These are phyloP conservation scores for Psilocybe subaeruginosa DNA, from an alignment of 768 basidiomycete genomes.

Conservation along the genomic window DNA sequence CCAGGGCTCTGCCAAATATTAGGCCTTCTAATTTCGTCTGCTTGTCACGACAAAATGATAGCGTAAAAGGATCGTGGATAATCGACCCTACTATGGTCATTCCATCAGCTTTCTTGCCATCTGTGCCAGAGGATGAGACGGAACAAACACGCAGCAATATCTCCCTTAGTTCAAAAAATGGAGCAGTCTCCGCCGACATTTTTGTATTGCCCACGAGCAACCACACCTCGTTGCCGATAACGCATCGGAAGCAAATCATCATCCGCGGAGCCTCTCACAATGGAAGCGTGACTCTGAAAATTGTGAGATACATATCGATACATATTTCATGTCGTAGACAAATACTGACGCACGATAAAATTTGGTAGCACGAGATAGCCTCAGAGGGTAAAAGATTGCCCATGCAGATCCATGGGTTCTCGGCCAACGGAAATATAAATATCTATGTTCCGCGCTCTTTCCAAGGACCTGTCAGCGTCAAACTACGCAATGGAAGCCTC, in stretches of 20 bases:
- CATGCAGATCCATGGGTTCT: conserved; percentile 22
- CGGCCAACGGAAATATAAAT: conserved; percentile 32
- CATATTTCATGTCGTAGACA: background rate
- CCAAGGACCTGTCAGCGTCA: conserved; percentile 34
- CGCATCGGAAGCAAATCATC: conserved; percentile 12
- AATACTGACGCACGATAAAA: background rate
- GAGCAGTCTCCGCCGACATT: conserved; percentile 40
- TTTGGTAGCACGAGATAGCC: conserved; percentile 21
- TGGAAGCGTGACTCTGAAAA: conserved; percentile 26
- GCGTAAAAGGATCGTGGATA: conserved; percentile 40
- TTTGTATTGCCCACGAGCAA: conserved; percentile 31
- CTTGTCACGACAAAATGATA: conserved; percentile 28
- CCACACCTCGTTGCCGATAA: conserved; percentile 1
- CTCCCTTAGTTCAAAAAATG: conserved; percentile 32
- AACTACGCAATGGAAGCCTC: conserved; percentile 27
- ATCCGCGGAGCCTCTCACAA: conserved; percentile 27
- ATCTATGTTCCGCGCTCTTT: conserved; percentile 45
- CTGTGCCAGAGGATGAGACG: conserved; percentile 35
- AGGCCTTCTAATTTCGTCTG: conserved; percentile 38
- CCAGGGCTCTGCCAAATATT: conserved; percentile 15
- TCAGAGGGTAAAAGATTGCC: conserved; percentile 22
- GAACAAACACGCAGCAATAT: conserved; percentile 44
- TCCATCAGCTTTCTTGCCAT: conserved; percentile 40
- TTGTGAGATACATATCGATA: conserved; percentile 13
- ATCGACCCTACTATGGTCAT: conserved; percentile 45